Evolutionary conservation across 2,329 filamentous ascomycete species (phyloP), one percentile per base, ranked within the genome.

Genomic region (Penicillium sp.): DNA sequence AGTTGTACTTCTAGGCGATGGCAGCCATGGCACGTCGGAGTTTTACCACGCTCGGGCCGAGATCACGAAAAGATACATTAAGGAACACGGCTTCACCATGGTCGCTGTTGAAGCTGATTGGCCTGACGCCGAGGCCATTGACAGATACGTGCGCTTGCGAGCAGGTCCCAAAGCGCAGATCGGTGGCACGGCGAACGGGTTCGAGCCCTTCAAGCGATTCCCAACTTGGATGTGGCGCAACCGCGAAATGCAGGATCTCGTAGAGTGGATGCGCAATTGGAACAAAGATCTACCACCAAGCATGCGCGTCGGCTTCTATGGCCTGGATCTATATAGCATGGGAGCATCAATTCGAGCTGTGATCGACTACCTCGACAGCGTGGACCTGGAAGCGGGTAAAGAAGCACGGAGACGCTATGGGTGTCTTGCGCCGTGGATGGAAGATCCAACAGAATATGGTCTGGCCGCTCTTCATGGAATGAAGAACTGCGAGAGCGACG

Each of bases 221-320:
- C 81, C 81, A 14, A 79, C 75, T 3, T 83, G 80, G 81, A 82
- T 83, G 80, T 83, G 81, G 81, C 74, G 81, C 11, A 83, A 83
- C 56, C 66, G 68, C 14, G 81, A 82, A 59, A 75, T 81, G 59
- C 77, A 81, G 53, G 73, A 74, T 2, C 77, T 83, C 46, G 74
- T 79, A 11, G 77, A 82, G 61, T 83, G 80, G 81, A 71, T 83
- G 67, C 73, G 79, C 6, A 63, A 74, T 20, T 73, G 73, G 58
- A 81, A 81, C 53, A 63, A 67, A 3, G 57, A 56, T 2, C 58
- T 72, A 1, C 66, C 73, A 1, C 54, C 63, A 1, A 61, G 70
- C 9, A 55, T 65, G 37, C 67, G 70, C 26, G 72, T 67, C 1
- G 75, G 78, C 0, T 77, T 83, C 51, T 81, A 80, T 59, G 81